Percentiles rank a stretch among this genome's conserved stretches.
Evolutionary conservation across 352 stramenopile species (phyloP).

Genomic region (Globisporangium cylindrosporum): DNA sequence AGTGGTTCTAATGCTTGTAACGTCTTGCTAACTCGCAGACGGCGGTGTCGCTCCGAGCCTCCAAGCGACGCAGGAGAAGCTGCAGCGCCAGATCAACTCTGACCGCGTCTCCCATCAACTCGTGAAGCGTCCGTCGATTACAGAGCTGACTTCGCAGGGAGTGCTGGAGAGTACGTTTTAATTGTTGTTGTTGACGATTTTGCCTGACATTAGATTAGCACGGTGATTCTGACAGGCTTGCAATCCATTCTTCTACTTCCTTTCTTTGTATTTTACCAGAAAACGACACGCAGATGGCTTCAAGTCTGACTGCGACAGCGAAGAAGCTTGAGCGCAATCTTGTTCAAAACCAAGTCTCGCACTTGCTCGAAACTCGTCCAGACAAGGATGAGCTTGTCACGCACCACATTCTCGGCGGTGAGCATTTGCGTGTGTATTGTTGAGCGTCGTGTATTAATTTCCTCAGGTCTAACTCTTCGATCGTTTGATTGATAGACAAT

Average conservation of each 20-base stretch:
- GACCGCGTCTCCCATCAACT: constrained; percentile 77
- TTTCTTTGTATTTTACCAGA: constrained; percentile 23
- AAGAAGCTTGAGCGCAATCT: constrained; percentile 80
- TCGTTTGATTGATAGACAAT: constrained; percentile 27
- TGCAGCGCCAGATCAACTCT: constrained; percentile 70
- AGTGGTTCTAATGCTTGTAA: background rate
- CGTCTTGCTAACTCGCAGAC: constrained; percentile 19
- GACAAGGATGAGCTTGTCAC: constrained; percentile 78
- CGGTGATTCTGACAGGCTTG: background rate
- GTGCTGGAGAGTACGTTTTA: constrained; percentile 47
- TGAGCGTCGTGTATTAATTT: background rate
- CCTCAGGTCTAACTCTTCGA: background rate
- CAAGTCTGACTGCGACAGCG: constrained; percentile 63
- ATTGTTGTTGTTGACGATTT: background rate
- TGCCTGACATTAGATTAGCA: background rate
- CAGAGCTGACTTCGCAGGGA: constrained; percentile 53
- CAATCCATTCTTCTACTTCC: background rate
- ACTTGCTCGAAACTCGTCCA: constrained; percentile 72
- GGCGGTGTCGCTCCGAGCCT: constrained; percentile 68
- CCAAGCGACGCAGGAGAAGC: constrained; percentile 74
- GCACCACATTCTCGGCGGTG: constrained; percentile 71
- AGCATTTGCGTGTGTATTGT: background rate
- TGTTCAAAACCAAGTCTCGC: constrained; percentile 78
- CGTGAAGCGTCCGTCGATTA: constrained; percentile 60
- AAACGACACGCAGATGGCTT: constrained; percentile 50